These are phyloP conservation scores for Ocimum tenuiflorum DNA, from an alignment of 257 asterid species.

Conservation along the genomic window DNA sequence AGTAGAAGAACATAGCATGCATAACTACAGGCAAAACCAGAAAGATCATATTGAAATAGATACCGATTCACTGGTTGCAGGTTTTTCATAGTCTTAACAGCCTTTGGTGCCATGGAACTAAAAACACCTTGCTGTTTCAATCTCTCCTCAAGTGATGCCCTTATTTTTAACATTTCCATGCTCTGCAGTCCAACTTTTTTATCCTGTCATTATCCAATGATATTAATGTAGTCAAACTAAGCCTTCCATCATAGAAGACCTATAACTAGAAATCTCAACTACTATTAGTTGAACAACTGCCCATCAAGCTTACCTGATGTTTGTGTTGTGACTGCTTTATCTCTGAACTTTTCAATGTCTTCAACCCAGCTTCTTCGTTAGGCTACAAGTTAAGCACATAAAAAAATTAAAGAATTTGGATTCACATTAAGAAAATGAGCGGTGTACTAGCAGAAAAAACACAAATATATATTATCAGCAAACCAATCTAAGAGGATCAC, in stretches of 20 bases:
- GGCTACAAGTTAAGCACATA: conserved; percentile 28
- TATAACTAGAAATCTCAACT: neutral
- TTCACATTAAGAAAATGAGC: neutral
- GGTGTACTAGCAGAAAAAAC: neutral
- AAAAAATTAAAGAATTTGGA: conserved; percentile 2
- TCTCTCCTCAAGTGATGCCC: conserved; percentile 87
- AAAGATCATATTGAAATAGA: neutral
- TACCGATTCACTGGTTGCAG: conserved; percentile 62
- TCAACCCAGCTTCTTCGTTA: conserved; percentile 30
- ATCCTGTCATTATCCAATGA: conserved; percentile 42
- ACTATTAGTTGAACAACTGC: neutral
- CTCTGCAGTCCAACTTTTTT: conserved; percentile 59
- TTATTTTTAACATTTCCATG: conserved; percentile 73
- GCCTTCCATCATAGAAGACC: neutral
- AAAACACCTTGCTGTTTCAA: conserved; percentile 68
- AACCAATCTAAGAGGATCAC: conserved; percentile 10
- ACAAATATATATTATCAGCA: neutral
- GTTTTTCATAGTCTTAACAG: conserved; percentile 31
- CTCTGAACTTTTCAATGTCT: conserved; percentile 29
- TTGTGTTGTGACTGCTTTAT: conserved; percentile 30
- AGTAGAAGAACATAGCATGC: conserved; percentile 10
- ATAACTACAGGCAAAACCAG: neutral
- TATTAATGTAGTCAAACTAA: conserved; percentile 10
- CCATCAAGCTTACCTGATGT: conserved; percentile 45
- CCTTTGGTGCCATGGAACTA: conserved; percentile 48